These are phyloP conservation scores for Phymatotrichopsis omnivora DNA, from an alignment of 2,329 filamentous ascomycete genomes.

Conservation along the genomic window DNA sequence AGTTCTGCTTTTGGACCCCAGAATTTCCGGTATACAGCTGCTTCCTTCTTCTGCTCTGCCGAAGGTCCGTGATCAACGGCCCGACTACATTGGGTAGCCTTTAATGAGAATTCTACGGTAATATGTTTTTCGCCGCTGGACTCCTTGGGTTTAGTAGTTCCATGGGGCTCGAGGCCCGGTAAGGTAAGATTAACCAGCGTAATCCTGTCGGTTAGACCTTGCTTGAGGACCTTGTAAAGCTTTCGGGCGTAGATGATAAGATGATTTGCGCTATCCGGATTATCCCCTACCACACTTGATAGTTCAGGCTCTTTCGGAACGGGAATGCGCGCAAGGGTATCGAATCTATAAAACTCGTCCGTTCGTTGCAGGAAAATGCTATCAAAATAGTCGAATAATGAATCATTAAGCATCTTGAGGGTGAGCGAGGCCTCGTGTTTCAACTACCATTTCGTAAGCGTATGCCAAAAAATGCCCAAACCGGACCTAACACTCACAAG, in stretches of 20 bases:
- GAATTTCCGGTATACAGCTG: slow-evolving; percentile 72
- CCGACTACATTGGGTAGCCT: slow-evolving; percentile 61
- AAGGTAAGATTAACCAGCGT: slow-evolving; percentile 52
- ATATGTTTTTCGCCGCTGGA: slow-evolving; percentile 37
- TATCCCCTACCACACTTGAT: neutral
- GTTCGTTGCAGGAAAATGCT: slow-evolving; percentile 64
- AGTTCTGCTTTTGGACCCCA: slow-evolving; percentile 94
- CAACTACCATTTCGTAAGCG: too few species aligned
- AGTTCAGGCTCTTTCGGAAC: slow-evolving; percentile 8
- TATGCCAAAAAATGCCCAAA: neutral
- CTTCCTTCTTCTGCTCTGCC: slow-evolving; percentile 74
- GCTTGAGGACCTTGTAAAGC: slow-evolving; percentile 54
- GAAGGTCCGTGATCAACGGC: slow-evolving; percentile 79
- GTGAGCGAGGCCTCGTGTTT: slow-evolving; percentile 65
- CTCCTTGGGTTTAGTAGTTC: slow-evolving; percentile 24
- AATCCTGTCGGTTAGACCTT: slow-evolving; percentile 65
- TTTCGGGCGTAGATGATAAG: slow-evolving; percentile 34
- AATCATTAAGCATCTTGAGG: slow-evolving; percentile 58
- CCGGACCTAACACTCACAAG: slow-evolving; percentile 34
- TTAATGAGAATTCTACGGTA: slow-evolving; percentile 58
- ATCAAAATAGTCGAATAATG: slow-evolving; percentile 68
- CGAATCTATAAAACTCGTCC: slow-evolving; percentile 45
- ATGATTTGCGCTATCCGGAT: slow-evolving; percentile 2
- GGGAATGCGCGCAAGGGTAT: slow-evolving; percentile 39
- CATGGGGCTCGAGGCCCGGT: slow-evolving; percentile 32